Evolutionary conservation across 345 rosid genomes (phyloP).

Genomic region (Populus pruinosa): DNA sequence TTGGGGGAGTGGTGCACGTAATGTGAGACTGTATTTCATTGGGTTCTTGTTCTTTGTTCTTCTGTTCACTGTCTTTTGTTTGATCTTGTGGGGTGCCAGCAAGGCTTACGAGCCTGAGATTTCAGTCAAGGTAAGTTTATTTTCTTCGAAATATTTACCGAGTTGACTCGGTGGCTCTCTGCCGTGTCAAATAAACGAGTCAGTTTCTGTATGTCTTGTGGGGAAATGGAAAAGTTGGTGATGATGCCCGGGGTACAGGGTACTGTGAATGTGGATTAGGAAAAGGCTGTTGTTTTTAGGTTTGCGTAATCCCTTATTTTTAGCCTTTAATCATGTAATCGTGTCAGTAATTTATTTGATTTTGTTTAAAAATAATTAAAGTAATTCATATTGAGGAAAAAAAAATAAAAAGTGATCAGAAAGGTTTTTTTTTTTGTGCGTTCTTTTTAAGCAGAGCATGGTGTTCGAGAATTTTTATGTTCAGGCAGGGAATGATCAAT

Average conservation of each 20-base stretch:
- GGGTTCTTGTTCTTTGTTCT: conserved; percentile 50
- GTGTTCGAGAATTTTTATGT: conserved; percentile 73
- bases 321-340: not conserved
- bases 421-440: not conserved
- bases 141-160: not conserved
- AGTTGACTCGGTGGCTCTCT: conserved; percentile 8
- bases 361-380: not conserved
- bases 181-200: conserved; percentile 10
- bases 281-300: not conserved
- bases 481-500: conserved; percentile 80
- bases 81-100: conserved; percentile 85
- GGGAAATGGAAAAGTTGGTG: conserved; percentile 3
- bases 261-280: not conserved
- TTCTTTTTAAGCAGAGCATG: conserved; percentile 48
- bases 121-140: conserved; percentile 51
- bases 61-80: conserved; percentile 58
- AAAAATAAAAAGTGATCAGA: not conserved
- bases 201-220: not conserved
- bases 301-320: conserved; percentile 11
- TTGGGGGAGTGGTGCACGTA: conserved; percentile 20
- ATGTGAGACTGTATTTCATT: conserved; percentile 54
- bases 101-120: conserved; percentile 69
- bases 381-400: not conserved
- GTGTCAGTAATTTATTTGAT: not conserved
- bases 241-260: not conserved